phyloP scores from a whole-genome alignment of 2,329 filamentous ascomycete genomes.

The Trichothecium sympodiale region DNA sequence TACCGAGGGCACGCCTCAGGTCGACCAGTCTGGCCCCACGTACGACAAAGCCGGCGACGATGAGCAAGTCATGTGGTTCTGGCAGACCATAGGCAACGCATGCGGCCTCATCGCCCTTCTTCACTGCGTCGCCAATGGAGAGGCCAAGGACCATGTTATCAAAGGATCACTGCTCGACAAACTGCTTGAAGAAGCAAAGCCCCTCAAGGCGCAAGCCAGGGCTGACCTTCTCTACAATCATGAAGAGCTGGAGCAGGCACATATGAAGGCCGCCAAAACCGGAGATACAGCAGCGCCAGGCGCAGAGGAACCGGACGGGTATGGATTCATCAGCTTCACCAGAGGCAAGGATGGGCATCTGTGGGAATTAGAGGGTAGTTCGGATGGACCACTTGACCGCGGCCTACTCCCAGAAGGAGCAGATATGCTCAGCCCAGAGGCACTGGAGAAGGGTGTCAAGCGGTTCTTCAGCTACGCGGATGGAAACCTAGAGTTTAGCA shows the following conservation, averaged over 20 bases:
- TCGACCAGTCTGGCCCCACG: constrained; percentile 11
- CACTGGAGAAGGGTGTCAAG: constrained; percentile 48
- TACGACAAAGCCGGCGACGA: constrained; percentile 22
- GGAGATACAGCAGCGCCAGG: constrained; percentile 58
- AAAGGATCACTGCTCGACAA: constrained; percentile 42
- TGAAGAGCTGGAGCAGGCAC: constrained; percentile 58
- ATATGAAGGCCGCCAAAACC: constrained; percentile 54
- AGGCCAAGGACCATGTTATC: constrained; percentile 41
- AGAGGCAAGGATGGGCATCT: constrained; percentile 52
- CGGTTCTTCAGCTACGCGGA: constrained; percentile 26
- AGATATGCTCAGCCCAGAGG: constrained; percentile 54
- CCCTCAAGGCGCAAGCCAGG: constrained; percentile 45
- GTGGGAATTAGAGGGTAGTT: constrained; percentile 70
- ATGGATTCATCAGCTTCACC: constrained; percentile 77
- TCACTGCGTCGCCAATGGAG: constrained; percentile 63
- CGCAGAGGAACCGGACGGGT: constrained; percentile 49
- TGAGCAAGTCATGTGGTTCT: constrained; percentile 72
- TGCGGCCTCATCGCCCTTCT: constrained; percentile 72
- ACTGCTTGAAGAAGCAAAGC: constrained; percentile 51
- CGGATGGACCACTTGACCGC: constrained; percentile 63
- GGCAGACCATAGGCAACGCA: constrained; percentile 73
- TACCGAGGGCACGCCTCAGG: constrained; percentile 13
- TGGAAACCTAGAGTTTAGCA: constrained; percentile 26
- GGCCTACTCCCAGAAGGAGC: constrained; percentile 42
- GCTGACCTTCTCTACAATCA: constrained; percentile 64